phyloP scores from a whole-genome alignment of 768 basidiomycete genomes.

The Lentinula sp. region DNA sequence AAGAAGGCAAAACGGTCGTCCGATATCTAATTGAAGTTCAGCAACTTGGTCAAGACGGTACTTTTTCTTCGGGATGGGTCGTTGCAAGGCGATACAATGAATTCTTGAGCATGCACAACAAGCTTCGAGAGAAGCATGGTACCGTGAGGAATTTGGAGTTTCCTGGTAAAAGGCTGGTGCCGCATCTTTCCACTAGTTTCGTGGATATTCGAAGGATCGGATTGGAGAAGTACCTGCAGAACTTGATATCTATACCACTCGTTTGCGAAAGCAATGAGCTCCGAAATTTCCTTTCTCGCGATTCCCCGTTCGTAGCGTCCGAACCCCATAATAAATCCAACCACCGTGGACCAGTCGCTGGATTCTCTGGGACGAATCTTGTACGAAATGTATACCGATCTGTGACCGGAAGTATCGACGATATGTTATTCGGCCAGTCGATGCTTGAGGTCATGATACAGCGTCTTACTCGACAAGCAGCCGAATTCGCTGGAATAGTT shows the following conservation, averaged over 20 bases:
- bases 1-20: slow-evolving; percentile 85
- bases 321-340: slow-evolving; percentile 28
- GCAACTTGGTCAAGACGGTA: slow-evolving; percentile 76
- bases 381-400: slow-evolving; percentile 87
- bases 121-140: slow-evolving; percentile 69
- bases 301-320: slow-evolving; percentile 73
- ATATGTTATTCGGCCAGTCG: slow-evolving; percentile 93
- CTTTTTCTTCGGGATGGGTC: slow-evolving; percentile 84
- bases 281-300: slow-evolving; percentile 79
- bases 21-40: slow-evolving; percentile 91
- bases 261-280: slow-evolving; percentile 82
- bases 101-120: slow-evolving; percentile 85
- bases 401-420: slow-evolving; percentile 92
- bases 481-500: slow-evolving; percentile 80
- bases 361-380: slow-evolving; percentile 66
- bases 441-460: slow-evolving; percentile 96
- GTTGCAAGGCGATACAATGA: slow-evolving; percentile 93
- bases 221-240: slow-evolving; percentile 90
- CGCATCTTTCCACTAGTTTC: slow-evolving; percentile 81
- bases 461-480: slow-evolving; percentile 83
- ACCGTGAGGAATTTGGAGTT: slow-evolving; percentile 74
- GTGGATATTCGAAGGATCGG: slow-evolving; percentile 74
- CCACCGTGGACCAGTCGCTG: slow-evolving; percentile 32
- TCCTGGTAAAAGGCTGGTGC: slow-evolving; percentile 89
- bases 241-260: slow-evolving; percentile 61